A percentile compares a stretch with the other conserved stretches of the same genome.
These are phyloP conservation scores for Talaromyces amestolkiae DNA, from an alignment of 2,329 filamentous ascomycete genomes.

Conservation along the genomic window DNA sequence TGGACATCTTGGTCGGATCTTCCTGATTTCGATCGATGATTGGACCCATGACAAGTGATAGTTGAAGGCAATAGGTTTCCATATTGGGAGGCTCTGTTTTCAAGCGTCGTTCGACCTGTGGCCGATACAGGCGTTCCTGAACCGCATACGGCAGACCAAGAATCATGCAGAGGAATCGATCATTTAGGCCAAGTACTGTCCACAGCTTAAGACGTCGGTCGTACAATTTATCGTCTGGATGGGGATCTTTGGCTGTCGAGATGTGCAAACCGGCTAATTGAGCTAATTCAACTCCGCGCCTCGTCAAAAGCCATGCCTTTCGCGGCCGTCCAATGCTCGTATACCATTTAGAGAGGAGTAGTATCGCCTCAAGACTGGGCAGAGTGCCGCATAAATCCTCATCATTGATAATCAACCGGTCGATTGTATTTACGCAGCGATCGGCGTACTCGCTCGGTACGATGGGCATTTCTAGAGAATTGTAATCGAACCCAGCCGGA, in stretches of 20 bases:
- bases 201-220: conserved; percentile 39
- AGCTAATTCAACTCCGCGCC: conserved; percentile 52
- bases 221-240: conserved; percentile 27
- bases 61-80: conserved; percentile 32
- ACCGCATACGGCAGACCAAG: conserved; percentile 53
- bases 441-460: conserved; percentile 46
- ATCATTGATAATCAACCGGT: conserved; percentile 49
- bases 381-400: conserved; percentile 52
- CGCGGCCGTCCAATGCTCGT: conserved; percentile 56
- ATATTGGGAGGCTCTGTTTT: conserved; percentile 21
- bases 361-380: conserved; percentile 54
- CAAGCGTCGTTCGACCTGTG: conserved; percentile 29
- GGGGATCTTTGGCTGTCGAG: conserved; percentile 30
- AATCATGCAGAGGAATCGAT: conserved; percentile 54
- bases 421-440: conserved; percentile 47
- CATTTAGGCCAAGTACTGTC: conserved; percentile 42
- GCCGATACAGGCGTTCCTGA: conserved; percentile 30
- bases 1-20: conserved; percentile 33
- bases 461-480: conserved; percentile 36
- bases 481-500: conserved; percentile 39
- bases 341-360: conserved; percentile 53
- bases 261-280: conserved; percentile 52
- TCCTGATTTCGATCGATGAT: conserved; percentile 46
- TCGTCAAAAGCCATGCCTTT: conserved; percentile 53
- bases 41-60: conserved; percentile 37